Evolutionary conservation across 2,329 filamentous ascomycete species (phyloP), one percentile per base, ranked within the genome.

Genomic region (Pleoardoris graminearum): DNA sequence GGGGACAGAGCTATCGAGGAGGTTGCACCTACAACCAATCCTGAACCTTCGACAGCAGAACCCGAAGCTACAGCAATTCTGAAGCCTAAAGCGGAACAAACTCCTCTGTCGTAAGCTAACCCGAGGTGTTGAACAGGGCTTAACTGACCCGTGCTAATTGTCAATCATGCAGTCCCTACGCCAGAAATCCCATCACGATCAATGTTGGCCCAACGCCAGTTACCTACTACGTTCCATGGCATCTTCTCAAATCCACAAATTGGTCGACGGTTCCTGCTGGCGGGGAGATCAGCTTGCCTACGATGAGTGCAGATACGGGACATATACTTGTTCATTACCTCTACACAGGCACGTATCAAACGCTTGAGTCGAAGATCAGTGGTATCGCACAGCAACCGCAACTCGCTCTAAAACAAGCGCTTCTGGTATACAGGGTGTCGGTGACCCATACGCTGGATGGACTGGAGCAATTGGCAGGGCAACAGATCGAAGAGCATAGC

Each of bases 301-400:
- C 14, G 17, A 38, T 48, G 2, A 32, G 25, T 39, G 33, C 14
- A 12, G 45, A 48, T 21, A 39, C 33, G 10, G 45, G 45, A 22
- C 45, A 48, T 30, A 38, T 30, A 38, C 33, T 48, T n/a, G 45
- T 48, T 22, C 45, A 48, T 48, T 48, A 48, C 35, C 45, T 48
- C 23, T 48, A 48, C 25, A 48, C 45, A 32, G 45, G 45, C 22
- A 11, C 7, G 3, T 48, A 48, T 30, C 45, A 48, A 22, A 38
- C 35, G 35, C 45, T 39, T 48, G 17, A 39, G 23, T 48, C 45
- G 25, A 14, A 37, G n/a, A 17, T 17, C 5, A 17, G 32, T 38
- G 23, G 16, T 38, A 38, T 48, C 33, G 33, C 45, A 39, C 33
- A 30, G 35, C 45, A 48, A 23, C 16, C 33, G 10, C 10, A 48